Base-by-base conservation (phyloP, 495 filamentous ascomycete species). In the Annulohypoxylon nitens region DNA sequence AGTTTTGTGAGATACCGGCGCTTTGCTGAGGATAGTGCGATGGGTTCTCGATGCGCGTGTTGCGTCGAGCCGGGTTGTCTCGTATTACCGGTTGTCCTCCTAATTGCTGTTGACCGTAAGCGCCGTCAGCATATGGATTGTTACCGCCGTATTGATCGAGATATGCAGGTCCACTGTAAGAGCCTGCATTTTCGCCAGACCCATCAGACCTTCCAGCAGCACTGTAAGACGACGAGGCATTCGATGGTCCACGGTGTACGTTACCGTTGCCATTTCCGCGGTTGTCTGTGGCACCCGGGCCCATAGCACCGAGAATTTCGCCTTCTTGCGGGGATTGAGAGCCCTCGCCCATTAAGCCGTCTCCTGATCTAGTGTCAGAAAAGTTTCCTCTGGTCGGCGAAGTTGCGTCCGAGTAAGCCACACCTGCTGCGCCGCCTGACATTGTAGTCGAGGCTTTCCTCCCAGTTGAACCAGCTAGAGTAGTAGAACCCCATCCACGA, bases 1-100 rank as follows among this genome's bases (percentile, higher is more conserved):
- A 99, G 75, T 99, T 99, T 79, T 98, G 96, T n/a, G 96, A 93
- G 77, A 99, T 99, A 57, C 96, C 96, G 33, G 94, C 93, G 75
- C 92, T 97, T 84, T 96, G 93, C 78, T 95, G 92, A 10, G 94
- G 94, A 74, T 92, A 95, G 41, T 97, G 90, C 34, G 87, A 83
- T 2, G 94, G 92, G 77, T 92, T 97, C 79, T 98, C 93, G 57
- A 99, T 98, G 51, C 94, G 89, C 20, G 96, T 98, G 78, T 97
- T 97, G 64, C 96, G 87, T 70, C 96, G 86, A 2, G 96, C 96
- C 70, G 90, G 89, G 36, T 97, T 94, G 79, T 98, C 96, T n/a
- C 95, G 88, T 54, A 99, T 97, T 30, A 99, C 91, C 2, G 96
- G 96, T 70, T 91, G 89, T 23, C 80, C 86, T 37, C 82, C 82